Base-by-base conservation (phyloP, 345 rosid species). In the Eucalyptus pauciflora region DNA sequence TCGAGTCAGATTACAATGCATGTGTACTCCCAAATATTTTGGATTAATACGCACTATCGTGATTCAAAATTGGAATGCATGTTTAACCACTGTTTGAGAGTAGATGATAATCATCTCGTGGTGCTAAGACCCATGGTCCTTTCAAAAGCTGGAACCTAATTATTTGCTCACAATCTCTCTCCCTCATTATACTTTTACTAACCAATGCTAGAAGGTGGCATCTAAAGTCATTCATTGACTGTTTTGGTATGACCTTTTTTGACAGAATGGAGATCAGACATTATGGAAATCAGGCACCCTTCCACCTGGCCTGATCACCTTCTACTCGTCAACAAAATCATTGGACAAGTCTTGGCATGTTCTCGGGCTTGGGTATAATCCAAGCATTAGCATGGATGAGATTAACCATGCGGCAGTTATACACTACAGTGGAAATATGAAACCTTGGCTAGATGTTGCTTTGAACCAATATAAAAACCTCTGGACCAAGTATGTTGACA, bases 391-490 rank as follows among this genome's bases (percentile, higher is more conserved):
- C 92, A 95, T 95, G 96, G 96, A 96, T 83, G 96, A 93, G 89
- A 96, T 97, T 87, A 94, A 89, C 86, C 96, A 94, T 5, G 99
- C 99, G 85, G 98, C 98, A 37, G 97, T 96, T 91, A 94, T 97
- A 56, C 99, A 97, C 91, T 97, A 94, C 93, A 97, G 94, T 88
- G 99, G 99, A 67, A 95, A 97, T 93, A 96, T 96, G 99, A 96
- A 97, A 94, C 99, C 99, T 52, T 97, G 99, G 98, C 98, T 97
- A 14, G 98, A 97, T 88, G 94, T 97, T 87, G 99, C 98, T 41
- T 92, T 97, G 95, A 96, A 96, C 92, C 98, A 96, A 87, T 97
- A 95, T 90, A 97, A 97, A 92, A 93, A 91, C 92, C 97, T 95
- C 27, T 97, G 99, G 99, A 96, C 96, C 24, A 97, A 94, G 88